Percentiles rank a stretch among this genome's conserved stretches.
Conservation (phyloP, 1,284 basidiomycete species). For the Somion occarium region DNA sequence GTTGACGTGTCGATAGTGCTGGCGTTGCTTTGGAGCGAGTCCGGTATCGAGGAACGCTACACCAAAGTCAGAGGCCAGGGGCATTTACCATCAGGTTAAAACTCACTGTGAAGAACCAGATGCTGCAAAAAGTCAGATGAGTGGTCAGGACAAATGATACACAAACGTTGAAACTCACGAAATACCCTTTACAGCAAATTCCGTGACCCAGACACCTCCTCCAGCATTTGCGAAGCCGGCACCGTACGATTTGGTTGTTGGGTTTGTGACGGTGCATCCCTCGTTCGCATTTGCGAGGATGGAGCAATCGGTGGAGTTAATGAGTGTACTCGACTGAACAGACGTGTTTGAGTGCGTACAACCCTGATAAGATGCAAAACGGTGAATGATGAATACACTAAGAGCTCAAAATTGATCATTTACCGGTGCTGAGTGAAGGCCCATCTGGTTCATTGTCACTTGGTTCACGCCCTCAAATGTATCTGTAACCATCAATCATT, state of each 20-base stretch:
- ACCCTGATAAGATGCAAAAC: constrained; percentile 29
- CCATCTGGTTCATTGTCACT: constrained; percentile 58
- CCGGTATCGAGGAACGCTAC: constrained; percentile 55
- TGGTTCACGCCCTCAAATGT: constrained; percentile 75
- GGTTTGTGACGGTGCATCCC: constrained; percentile 59
- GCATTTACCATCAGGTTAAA: constrained; percentile 1
- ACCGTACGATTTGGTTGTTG: constrained; percentile 55
- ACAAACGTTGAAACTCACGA: constrained; percentile 52
- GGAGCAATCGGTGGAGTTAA: constrained; percentile 60
- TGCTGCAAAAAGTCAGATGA: constrained; percentile 29
- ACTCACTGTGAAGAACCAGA: constrained; percentile 73
- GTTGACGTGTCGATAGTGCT: constrained; percentile 56
- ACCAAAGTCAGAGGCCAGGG: neutral
- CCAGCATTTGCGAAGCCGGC: constrained; percentile 53
- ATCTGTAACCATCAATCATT: constrained; percentile 44
- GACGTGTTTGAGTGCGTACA: constrained; percentile 46
- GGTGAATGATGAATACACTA: neutral
- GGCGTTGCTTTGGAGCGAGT: constrained; percentile 45
- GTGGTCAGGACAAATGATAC: no score
- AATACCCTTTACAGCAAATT: constrained; percentile 59
- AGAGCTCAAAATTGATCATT: constrained; percentile 8
- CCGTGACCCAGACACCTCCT: constrained; percentile 72
- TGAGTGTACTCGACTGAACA: constrained; percentile 44
- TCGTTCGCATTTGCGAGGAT: constrained; percentile 48
- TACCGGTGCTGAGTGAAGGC: constrained; percentile 56